phyloP scores from a whole-genome alignment of 495 filamentous ascomycete species.

The Cercophora samala region DNA sequence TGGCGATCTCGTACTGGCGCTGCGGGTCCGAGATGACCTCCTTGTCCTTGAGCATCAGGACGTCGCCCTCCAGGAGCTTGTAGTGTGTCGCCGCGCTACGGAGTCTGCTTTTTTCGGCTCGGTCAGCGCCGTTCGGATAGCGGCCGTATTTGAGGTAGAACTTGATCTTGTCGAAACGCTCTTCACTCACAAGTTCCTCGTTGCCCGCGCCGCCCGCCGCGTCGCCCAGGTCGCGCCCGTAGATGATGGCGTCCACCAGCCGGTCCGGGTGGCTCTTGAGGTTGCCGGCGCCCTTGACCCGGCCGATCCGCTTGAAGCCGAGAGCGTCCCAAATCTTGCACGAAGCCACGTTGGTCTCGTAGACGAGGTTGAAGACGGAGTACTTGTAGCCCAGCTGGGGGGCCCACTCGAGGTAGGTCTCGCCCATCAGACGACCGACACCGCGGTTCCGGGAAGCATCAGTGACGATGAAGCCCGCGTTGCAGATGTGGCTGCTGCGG shows the following conservation, averaged over 20 bases:
- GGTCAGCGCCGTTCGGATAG: conserved; percentile 89
- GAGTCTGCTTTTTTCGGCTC: conserved; percentile 91
- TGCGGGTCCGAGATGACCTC: conserved; percentile 92
- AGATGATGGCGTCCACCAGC: conserved; percentile 92
- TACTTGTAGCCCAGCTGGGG: conserved; percentile 92
- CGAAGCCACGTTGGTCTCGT: conserved; percentile 94
- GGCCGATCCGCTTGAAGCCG: conserved; percentile 96
- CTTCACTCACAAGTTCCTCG: conserved; percentile 89
- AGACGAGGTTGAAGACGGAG: conserved; percentile 96
- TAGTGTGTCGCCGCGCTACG: conserved; percentile 94
- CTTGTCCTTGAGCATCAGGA: conserved; percentile 94
- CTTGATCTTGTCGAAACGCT: conserved; percentile 97
- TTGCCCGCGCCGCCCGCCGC: conserved; percentile 46
- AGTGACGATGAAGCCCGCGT: conserved; percentile 91
- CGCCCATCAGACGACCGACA: conserved; percentile 89
- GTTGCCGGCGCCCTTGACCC: conserved; percentile 82
- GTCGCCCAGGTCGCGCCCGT: conserved; percentile 73
- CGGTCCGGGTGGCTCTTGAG: conserved; percentile 76
- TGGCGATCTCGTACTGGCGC: conserved; percentile 86
- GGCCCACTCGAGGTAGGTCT: conserved; percentile 92
- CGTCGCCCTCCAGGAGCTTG: conserved; percentile 74
- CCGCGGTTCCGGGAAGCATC: conserved; percentile 85
- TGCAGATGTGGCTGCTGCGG: conserved; percentile 92
- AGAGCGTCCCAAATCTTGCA: conserved; percentile 95
- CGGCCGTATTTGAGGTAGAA: conserved; percentile 94